A percentile compares a stretch with the other conserved stretches of the same genome.
Evolutionary conservation across 129 eudicot genomes (phyloP).

Genomic region (Chrysanthemum lavandulifolium): DNA sequence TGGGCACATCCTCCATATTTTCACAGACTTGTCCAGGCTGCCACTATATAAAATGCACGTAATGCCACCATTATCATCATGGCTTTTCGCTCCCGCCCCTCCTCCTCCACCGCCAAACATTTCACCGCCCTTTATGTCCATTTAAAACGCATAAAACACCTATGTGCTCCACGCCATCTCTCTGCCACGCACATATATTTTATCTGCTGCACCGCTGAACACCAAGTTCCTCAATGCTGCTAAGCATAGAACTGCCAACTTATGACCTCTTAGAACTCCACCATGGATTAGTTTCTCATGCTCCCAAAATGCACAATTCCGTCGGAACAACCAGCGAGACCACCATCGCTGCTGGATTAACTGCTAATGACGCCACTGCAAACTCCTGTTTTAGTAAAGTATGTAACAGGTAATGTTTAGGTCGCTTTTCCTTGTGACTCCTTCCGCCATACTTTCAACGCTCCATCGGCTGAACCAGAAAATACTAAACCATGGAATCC

Average conservation of each 20-base stretch:
- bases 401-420: slow-evolving; percentile 59
- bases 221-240: slow-evolving; percentile 47
- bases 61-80: slow-evolving; percentile 8
- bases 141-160: slow-evolving; percentile 54
- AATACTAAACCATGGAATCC: slow-evolving; percentile 63
- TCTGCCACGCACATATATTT: slow-evolving; percentile 69
- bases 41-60: slow-evolving; percentile 57
- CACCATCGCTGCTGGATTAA: slow-evolving; percentile 31
- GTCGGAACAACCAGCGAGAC: slow-evolving; percentile 68
- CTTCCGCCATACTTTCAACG: slow-evolving; percentile 63
- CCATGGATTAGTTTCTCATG: slow-evolving; percentile 40
- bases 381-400: slow-evolving; percentile 61
- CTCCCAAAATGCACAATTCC: slow-evolving; percentile 72
- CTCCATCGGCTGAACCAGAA: slow-evolving; percentile 77
- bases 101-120: slow-evolving; percentile 71
- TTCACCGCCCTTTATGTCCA: slow-evolving; percentile 79
- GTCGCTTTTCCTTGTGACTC: slow-evolving; percentile 63
- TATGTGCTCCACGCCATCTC: slow-evolving; percentile 35
- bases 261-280: slow-evolving; percentile 62
- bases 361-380: slow-evolving; percentile 65
- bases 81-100: slow-evolving; percentile 2
- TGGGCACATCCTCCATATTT: slow-evolving; percentile 61
- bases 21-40: slow-evolving; percentile 72
- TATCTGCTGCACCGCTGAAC: slow-evolving; percentile 78
- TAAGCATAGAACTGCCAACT: slow-evolving; percentile 65